These are phyloP conservation scores for Aspergillus hortae DNA, from an alignment of 2,329 filamentous ascomycete species.

Conservation along the genomic window DNA sequence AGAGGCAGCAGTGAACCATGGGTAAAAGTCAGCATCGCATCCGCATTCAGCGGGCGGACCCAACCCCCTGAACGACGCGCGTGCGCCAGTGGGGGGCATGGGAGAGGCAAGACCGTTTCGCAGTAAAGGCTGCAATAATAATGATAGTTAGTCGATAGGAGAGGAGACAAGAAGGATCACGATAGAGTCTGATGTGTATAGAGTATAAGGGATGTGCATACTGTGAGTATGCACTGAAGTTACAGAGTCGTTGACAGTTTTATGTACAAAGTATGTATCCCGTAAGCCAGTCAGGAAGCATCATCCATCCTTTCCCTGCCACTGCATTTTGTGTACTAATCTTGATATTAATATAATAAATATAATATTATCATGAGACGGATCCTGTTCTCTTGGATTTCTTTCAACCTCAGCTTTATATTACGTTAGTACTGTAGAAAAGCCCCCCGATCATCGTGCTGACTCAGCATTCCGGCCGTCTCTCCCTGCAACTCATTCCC, in stretches of 20 bases:
- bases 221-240: too few relatives aligned
- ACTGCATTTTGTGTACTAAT: too few relatives aligned
- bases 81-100: constrained; percentile 11
- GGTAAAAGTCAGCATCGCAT: constrained; percentile 8
- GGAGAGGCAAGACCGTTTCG: neutral
- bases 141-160: neutral
- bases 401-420: neutral
- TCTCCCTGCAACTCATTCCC: constrained; percentile 12
- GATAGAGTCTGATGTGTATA: neutral
- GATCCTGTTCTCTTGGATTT: too few relatives aligned
- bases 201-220: too few relatives aligned
- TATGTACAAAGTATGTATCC: neutral
- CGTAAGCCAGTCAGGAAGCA: too few relatives aligned
- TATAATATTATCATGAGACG: too few relatives aligned
- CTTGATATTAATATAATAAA: too few relatives aligned
- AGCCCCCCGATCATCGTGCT: constrained; percentile 8
- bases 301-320: too few relatives aligned
- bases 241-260: neutral
- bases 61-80: constrained; percentile 21
- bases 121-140: neutral
- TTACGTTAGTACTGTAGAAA: neutral
- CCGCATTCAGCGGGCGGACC: constrained; percentile 17
- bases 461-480: constrained; percentile 21
- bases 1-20: constrained; percentile 7
- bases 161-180: too few relatives aligned